Conservation (phyloP, 306 rosid species). For the Urtica urens region DNA sequence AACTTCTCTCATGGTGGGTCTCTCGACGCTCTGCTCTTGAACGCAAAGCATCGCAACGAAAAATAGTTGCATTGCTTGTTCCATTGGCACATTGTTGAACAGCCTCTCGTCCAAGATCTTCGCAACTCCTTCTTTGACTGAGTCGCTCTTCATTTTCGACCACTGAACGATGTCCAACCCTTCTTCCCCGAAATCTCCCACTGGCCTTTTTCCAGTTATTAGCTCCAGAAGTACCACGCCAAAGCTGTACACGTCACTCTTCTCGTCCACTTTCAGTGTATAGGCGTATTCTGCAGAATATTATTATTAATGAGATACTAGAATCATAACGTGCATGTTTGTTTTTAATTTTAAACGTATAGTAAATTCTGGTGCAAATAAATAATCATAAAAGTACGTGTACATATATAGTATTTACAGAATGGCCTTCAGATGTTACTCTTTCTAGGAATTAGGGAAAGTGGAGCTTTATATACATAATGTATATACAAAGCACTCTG, state of each 20-base stretch:
- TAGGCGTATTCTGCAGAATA: slow-evolving; percentile 67
- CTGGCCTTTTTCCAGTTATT: slow-evolving; percentile 59
- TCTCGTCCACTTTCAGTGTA: slow-evolving; percentile 74
- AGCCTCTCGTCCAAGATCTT: slow-evolving; percentile 54
- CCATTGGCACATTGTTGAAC: slow-evolving; percentile 29
- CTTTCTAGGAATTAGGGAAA: slow-evolving; percentile 54
- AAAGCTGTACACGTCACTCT: slow-evolving; percentile 80
- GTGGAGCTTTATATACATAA: slow-evolving; percentile 21
- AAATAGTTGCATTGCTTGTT: slow-evolving; percentile 67
- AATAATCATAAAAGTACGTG: slow-evolving; percentile 2
- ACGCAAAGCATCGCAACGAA: slow-evolving; percentile 81
- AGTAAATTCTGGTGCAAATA: neutral
- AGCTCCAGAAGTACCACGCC: slow-evolving; percentile 81
- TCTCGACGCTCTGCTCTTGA: slow-evolving; percentile 71
- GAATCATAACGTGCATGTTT: too few relatives aligned
- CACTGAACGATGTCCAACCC: slow-evolving; percentile 87
- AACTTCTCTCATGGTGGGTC: slow-evolving; percentile 94
- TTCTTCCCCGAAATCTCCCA: slow-evolving; percentile 77
- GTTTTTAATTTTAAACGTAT: neutral
- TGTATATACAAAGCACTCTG: slow-evolving; percentile 25
- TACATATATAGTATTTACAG: too few relatives aligned
- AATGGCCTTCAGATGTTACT: slow-evolving; percentile 12
- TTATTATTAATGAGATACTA: neutral
- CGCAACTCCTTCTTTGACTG: slow-evolving; percentile 46
- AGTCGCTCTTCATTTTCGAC: slow-evolving; percentile 54